Conservation (phyloP, 2,329 filamentous ascomycete genomes). For the Cladophialophora psammophila region DNA sequence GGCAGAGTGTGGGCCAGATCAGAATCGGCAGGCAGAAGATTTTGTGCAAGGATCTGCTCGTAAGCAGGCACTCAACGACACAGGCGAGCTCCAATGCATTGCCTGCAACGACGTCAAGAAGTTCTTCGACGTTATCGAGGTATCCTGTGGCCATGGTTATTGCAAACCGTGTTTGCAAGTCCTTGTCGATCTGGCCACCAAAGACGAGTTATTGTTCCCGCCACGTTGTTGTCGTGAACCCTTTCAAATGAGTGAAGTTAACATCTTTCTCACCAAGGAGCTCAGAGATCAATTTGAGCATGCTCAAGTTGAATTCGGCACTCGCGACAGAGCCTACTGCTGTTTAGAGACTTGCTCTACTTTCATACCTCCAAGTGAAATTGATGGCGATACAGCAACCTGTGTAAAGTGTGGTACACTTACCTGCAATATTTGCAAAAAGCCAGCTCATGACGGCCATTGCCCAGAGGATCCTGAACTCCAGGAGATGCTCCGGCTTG, state of each 20-base stretch:
- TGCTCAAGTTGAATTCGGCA: conserved; percentile 60
- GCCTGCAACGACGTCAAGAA: conserved; percentile 44
- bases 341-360: conserved; percentile 51
- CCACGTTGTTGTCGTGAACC: conserved; percentile 60
- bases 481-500: conserved; percentile 62
- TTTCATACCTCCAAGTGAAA: conserved; percentile 54
- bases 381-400: conserved; percentile 47
- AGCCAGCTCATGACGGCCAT: conserved; percentile 51
- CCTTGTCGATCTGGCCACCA: conserved; percentile 55
- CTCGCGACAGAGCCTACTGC: conserved; percentile 62
- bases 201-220: conserved; percentile 62
- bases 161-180: conserved; percentile 58
- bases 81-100: conserved; percentile 34
- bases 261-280: conserved; percentile 47
- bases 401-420: conserved; percentile 53
- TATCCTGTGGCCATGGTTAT: conserved; percentile 56
- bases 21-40: not conserved
- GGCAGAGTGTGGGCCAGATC: not conserved
- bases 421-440: conserved; percentile 64
- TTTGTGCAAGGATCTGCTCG: not conserved
- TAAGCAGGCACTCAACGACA: not conserved
- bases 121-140: conserved; percentile 42
- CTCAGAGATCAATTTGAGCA: conserved; percentile 49
- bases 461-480: conserved; percentile 41
- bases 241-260: conserved; percentile 50